Conservation (phyloP, 495 filamentous ascomycete genomes). For the Aspergillus avenaceus region DNA sequence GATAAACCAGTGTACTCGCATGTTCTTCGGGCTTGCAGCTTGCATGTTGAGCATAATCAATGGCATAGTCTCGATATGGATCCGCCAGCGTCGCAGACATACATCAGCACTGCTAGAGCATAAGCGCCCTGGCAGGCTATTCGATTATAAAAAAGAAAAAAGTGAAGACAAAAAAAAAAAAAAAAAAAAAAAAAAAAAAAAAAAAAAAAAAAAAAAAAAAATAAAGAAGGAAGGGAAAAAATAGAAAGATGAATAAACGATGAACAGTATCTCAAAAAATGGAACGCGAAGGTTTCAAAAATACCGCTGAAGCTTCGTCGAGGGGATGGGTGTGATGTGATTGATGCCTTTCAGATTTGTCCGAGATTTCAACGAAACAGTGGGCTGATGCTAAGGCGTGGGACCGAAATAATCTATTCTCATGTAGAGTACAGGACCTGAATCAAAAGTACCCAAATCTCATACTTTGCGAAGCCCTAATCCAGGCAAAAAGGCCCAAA, state of each 20-base stretch:
- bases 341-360: not conserved
- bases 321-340: not conserved
- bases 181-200: not conserved
- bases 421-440: slow-evolving; percentile 10
- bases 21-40: slow-evolving; percentile 31
- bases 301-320: not conserved
- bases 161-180: not conserved
- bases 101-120: slow-evolving; percentile 40
- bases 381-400: not conserved
- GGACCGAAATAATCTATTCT: slow-evolving; percentile 4
- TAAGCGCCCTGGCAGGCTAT: slow-evolving; percentile 33
- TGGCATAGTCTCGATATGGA: slow-evolving; percentile 39
- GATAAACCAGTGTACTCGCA: slow-evolving; percentile 32
- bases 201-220: not conserved
- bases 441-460: slow-evolving; percentile 8
- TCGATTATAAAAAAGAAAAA: not conserved
- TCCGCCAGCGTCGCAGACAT: slow-evolving; percentile 41
- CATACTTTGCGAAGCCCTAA: not conserved
- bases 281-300: not conserved
- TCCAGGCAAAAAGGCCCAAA: not conserved
- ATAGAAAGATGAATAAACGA: too few relatives aligned
- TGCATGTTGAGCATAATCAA: slow-evolving; percentile 34
- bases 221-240: too few relatives aligned
- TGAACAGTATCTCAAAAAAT: not conserved
- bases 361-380: not conserved